Conservation (phyloP, 2,329 filamentous ascomycete species). For the Xylariaceae sp. region DNA sequence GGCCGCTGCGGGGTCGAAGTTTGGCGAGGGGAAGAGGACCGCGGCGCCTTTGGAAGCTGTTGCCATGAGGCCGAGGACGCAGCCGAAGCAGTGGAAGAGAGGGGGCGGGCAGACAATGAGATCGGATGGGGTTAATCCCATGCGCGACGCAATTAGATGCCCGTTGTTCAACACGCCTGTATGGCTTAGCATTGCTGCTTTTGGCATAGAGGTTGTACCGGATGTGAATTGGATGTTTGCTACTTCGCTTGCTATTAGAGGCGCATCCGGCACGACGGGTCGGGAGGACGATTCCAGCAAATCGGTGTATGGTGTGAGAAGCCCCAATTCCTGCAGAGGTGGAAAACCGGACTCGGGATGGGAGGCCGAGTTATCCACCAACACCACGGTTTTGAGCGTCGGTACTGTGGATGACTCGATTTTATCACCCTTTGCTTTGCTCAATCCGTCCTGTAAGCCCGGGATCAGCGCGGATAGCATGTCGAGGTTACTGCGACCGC, state of each 20-base stretch:
- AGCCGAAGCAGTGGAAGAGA: conserved; percentile 87
- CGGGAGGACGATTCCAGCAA: conserved; percentile 36
- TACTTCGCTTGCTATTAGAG: conserved; percentile 58
- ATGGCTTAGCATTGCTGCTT: conserved; percentile 86
- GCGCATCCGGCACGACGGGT: conserved; percentile 40
- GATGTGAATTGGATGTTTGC: conserved; percentile 97
- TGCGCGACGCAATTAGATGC: conserved; percentile 72
- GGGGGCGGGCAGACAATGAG: conserved; percentile 80
- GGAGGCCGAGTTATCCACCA: conserved; percentile 68
- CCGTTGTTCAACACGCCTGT: conserved; percentile 90
- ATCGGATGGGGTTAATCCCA: conserved; percentile 71
- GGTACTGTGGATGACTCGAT: conserved; percentile 52
- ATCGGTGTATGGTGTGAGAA: conserved; percentile 42
- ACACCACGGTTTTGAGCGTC: conserved; percentile 62
- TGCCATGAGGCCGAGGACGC: conserved; percentile 91
- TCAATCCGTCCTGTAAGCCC: conserved; percentile 18
- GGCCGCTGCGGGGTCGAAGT: conserved; percentile 74
- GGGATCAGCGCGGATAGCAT: conserved; percentile 44
- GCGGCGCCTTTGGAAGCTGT: conserved; percentile 73
- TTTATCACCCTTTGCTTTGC: conserved; percentile 18
- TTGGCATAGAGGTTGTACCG: conserved; percentile 86
- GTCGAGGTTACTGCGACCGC: conserved; percentile 48
- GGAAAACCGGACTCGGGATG: conserved; percentile 44
- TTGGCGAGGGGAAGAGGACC: conserved; percentile 80
- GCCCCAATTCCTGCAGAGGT: conserved; percentile 34